Base-by-base conservation (phyloP, 257 asterid species). In the Mitragyna speciosa region DNA sequence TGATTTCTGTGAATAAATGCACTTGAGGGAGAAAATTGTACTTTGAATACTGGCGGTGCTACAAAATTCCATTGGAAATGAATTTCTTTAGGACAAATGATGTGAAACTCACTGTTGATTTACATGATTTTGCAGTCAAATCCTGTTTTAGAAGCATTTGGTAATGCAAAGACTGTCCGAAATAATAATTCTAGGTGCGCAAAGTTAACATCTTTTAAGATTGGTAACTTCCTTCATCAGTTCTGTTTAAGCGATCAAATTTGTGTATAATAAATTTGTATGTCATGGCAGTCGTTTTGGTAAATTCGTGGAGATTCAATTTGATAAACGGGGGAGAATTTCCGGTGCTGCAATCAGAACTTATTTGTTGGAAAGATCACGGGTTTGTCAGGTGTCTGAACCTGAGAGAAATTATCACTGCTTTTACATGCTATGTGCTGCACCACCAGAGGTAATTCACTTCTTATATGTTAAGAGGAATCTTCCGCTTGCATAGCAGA, bases 261-360 rank as follows among this genome's bases (percentile, higher is more conserved):
- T 24, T 49, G 39, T 76, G 76, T 39, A 26, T 3, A 66, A 43
- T 33, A 22, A 75, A 33, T 73, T 20, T 70, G 41, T 28, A 31
- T 67, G 30, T 78, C 49, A 45, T 82, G 84, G 82, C 94, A 94
- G 97, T 56, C 98, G 98, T 76, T 94, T 94, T 52, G 98, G 98
- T 56, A 94, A 94, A 82, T 94, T 94, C 87, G 98, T 94, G 79
- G 98, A 94, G 92, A 82, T 92, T 76, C 98, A 94, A 90, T 94
- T 94, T 85, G 92, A 94, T 83, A 54, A 75, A 47, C 80, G 78
- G 70, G 94, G 94, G 48, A 90, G 91, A 82, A 94, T 94, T 51
- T 92, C 97, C 11, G 98, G 98, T 81, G 98, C 98, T 45, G 98
- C 98, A 65, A 94, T 94, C 81, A 89, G 96, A 87, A 94, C 98